Conservation (phyloP, 345 rosid species). For the Linum trigynum region DNA sequence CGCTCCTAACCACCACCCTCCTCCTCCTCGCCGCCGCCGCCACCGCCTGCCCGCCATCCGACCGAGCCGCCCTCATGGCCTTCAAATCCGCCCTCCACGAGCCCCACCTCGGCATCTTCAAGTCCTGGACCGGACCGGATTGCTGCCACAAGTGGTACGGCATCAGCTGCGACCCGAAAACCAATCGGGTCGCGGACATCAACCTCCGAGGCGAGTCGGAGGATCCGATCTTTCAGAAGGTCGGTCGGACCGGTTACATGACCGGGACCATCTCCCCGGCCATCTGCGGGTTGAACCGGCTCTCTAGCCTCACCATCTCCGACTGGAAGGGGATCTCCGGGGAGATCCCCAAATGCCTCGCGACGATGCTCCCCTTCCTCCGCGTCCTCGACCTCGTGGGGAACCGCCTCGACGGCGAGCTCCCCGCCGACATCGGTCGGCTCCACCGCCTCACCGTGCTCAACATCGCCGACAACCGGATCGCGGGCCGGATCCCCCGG, state of each 20-base stretch:
- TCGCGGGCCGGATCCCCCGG: constrained; percentile 54
- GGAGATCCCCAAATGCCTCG: constrained; percentile 56
- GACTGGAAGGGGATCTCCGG: constrained; percentile 93
- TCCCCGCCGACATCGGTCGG: constrained; percentile 55
- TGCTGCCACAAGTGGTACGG: constrained; percentile 93
- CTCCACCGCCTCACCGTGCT: constrained; percentile 53
- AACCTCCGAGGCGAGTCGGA: constrained; percentile 87
- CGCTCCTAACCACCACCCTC: background rate
- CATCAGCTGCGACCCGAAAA: constrained; percentile 60
- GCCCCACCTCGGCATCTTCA: constrained; percentile 62
- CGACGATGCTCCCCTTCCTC: constrained; percentile 45
- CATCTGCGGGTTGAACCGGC: constrained; percentile 50
- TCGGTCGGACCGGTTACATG: constrained; percentile 65
- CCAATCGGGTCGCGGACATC: constrained; percentile 66
- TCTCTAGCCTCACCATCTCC: constrained; percentile 59
- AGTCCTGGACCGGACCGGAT: constrained; percentile 68
- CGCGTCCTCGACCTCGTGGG: constrained; percentile 67
- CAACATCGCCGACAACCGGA: constrained; percentile 63
- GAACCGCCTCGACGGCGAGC: constrained; percentile 48
- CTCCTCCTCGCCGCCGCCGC: constrained; percentile 25
- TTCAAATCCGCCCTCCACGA: constrained; percentile 66
- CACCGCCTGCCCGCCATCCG: constrained; percentile 59
- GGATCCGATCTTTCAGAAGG: constrained; percentile 60
- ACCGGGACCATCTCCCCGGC: constrained; percentile 59
- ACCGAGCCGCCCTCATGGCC: constrained; percentile 56